Conservation (phyloP, 441 rosid species). For the Eruca vesicaria region DNA sequence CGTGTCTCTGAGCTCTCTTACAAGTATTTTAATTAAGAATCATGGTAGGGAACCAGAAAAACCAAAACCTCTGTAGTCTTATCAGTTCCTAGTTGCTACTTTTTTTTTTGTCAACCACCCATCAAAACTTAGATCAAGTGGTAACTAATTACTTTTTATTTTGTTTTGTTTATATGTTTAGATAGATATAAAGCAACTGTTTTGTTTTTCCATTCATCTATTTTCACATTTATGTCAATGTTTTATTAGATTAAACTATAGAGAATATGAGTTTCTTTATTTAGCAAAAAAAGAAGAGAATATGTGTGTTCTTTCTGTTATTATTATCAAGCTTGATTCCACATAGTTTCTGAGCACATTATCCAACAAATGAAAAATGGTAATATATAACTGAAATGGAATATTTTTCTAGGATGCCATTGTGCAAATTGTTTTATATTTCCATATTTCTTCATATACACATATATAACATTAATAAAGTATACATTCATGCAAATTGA, state of each 20-base stretch:
- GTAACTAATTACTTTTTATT: not conserved
- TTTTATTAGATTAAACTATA: not conserved
- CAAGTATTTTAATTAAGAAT: not conserved
- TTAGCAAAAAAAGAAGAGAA: too few relatives aligned
- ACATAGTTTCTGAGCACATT: not conserved
- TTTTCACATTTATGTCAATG: slow-evolving; percentile 6
- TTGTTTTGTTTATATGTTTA: not conserved
- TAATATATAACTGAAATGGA: slow-evolving; percentile 7
- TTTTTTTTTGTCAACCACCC: too few relatives aligned
- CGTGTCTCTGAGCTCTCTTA: not conserved
- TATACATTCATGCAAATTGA: slow-evolving; percentile 26
- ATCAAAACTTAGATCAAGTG: too few relatives aligned
- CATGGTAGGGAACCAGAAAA: not conserved
- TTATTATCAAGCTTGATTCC: not conserved
- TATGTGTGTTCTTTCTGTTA: slow-evolving; percentile 12
- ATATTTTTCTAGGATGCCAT: not conserved
- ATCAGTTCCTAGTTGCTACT: not conserved
- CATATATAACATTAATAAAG: slow-evolving; percentile 14
- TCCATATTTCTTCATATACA: not conserved
- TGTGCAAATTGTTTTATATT: slow-evolving; percentile 5
- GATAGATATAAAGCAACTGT: slow-evolving; percentile 10
- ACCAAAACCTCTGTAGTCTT: not conserved
- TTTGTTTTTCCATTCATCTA: not conserved
- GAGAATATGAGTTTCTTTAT: not conserved
- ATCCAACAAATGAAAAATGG: slow-evolving; percentile 12